A percentile compares a stretch with the other conserved stretches of the same genome.
phyloP scores from a whole-genome alignment of 345 rosid genomes.

The Limnanthes douglasii region DNA sequence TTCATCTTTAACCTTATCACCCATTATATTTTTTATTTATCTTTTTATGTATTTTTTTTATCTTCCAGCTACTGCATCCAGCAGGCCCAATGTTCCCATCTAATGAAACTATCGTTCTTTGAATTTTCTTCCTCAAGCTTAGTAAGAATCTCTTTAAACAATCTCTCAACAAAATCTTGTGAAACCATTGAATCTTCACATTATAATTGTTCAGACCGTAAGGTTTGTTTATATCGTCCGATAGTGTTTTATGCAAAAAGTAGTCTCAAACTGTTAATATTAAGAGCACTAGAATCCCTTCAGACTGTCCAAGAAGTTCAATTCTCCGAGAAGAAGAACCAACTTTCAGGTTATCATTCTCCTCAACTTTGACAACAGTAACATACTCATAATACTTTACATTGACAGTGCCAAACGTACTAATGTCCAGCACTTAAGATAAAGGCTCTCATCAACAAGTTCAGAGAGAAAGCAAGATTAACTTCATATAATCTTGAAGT shows the following conservation, averaged over 20 bases:
- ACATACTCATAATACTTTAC: slow-evolving; percentile 78
- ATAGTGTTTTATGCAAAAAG: slow-evolving; percentile 46
- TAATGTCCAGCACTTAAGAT: slow-evolving; percentile 63
- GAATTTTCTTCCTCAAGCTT: slow-evolving; percentile 63
- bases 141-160: slow-evolving; percentile 66
- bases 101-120: slow-evolving; percentile 36
- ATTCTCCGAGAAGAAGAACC: slow-evolving; percentile 36
- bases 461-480: too few species aligned
- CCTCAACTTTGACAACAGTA: slow-evolving; percentile 59
- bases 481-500: neutral
- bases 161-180: slow-evolving; percentile 41
- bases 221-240: slow-evolving; percentile 32
- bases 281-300: slow-evolving; percentile 98
- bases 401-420: slow-evolving; percentile 66
- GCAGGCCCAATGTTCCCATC: slow-evolving; percentile 99
- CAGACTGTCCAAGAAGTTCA: slow-evolving; percentile 78
- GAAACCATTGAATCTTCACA: slow-evolving; percentile 46
- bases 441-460: too few species aligned
- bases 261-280: slow-evolving; percentile 86
- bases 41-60: slow-evolving; percentile 69
- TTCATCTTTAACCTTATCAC: slow-evolving; percentile 64
- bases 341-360: slow-evolving; percentile 30
- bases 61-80: slow-evolving; percentile 98
- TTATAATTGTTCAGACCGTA: slow-evolving; percentile 26
- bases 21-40: slow-evolving; percentile 50